These are phyloP conservation scores for Fusarium falciforme DNA, from an alignment of 2,329 filamentous ascomycete species.

Conservation along the genomic window DNA sequence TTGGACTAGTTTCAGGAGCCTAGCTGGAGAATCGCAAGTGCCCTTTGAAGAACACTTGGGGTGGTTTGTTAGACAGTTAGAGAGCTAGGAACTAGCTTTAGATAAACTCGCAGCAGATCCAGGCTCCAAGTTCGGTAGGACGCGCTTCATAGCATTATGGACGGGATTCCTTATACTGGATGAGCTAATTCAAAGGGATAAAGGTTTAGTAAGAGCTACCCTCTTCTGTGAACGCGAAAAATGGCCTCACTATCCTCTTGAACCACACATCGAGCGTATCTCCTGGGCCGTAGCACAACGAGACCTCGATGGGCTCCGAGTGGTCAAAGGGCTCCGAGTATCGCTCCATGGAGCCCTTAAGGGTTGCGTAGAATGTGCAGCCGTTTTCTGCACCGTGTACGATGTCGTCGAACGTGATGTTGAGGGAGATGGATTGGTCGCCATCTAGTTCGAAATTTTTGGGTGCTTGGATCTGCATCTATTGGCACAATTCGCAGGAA, in stretches of 20 bases:
- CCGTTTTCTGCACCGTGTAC: not conserved
- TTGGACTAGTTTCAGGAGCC: not conserved
- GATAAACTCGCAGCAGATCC: not conserved
- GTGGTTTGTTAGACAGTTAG: not conserved
- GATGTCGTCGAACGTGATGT: not conserved
- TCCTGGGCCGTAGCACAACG: not conserved
- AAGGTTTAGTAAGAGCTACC: not conserved
- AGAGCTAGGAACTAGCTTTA: not conserved
- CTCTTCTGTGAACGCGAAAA: not conserved
- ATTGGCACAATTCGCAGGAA: not conserved
- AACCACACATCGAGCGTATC: not conserved
- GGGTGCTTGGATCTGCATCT: not conserved
- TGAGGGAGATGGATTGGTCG: not conserved
- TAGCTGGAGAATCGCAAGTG: not conserved
- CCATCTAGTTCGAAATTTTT: not conserved
- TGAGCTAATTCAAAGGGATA: not conserved
- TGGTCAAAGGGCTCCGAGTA: not conserved
- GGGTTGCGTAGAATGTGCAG: not conserved
- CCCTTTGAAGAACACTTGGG: not conserved
- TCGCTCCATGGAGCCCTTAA: not conserved
- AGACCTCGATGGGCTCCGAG: not conserved
- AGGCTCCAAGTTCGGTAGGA: not conserved
- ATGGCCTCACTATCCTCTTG: not conserved
- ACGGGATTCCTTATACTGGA: not conserved
- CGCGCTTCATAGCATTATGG: not conserved